phyloP scores from a whole-genome alignment of 345 rosid species.

The Ceriops tagal region DNA sequence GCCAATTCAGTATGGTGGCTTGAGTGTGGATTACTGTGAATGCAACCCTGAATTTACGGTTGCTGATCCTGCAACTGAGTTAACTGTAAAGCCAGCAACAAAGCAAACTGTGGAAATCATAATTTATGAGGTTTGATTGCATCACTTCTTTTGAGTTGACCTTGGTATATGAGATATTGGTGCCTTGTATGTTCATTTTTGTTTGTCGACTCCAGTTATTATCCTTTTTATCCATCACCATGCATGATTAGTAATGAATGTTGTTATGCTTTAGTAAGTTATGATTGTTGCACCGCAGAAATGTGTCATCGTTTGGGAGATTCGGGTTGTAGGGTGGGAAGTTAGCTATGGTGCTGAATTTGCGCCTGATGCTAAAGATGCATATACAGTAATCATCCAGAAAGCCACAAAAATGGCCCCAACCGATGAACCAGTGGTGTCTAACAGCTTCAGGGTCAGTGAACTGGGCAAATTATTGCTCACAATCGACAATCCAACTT shows the following conservation, averaged over 20 bases:
- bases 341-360: conserved; percentile 81
- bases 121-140: conserved; percentile 62
- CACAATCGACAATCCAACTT: conserved; percentile 69
- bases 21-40: conserved; percentile 77
- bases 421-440: conserved; percentile 62
- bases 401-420: conserved; percentile 68
- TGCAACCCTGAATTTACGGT: conserved; percentile 70
- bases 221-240: neutral
- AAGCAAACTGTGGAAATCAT: conserved; percentile 86
- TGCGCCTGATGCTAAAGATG: conserved; percentile 61
- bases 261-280: neutral
- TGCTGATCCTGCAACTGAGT: conserved; percentile 64
- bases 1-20: conserved; percentile 82
- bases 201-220: neutral
- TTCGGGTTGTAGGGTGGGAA: conserved; percentile 92
- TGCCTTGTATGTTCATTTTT: neutral
- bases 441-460: conserved; percentile 59
- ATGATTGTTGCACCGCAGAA: conserved; percentile 38
- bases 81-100: conserved; percentile 67
- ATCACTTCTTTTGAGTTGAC: neutral
- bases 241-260: neutral
- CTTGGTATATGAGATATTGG: neutral
- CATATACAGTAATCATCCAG: conserved; percentile 63
- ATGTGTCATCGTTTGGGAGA: conserved; percentile 82
- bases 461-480: conserved; percentile 76